Evolutionary conservation across 768 basidiomycete genomes (phyloP).

Genomic region (Auricularia heimuer): DNA sequence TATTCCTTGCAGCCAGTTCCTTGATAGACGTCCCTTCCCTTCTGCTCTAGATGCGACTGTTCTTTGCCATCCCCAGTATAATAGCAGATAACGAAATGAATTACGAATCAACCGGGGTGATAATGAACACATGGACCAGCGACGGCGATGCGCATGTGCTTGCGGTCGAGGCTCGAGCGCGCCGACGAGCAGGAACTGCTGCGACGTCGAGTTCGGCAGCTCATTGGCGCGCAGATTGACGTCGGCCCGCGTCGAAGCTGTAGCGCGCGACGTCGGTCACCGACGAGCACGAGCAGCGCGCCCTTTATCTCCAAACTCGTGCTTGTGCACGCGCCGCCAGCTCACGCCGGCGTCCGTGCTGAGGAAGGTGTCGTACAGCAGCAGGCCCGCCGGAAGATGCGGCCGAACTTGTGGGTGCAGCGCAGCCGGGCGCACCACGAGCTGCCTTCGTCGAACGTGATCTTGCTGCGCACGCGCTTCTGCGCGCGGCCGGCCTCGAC

Average conservation of each 20-base stretch:
- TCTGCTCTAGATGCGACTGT: too few relatives aligned
- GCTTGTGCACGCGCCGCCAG: constrained; percentile 88
- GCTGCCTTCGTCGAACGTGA: constrained; percentile 84
- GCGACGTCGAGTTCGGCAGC: constrained; percentile 88
- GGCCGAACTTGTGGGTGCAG: constrained; percentile 92
- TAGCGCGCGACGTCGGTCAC: constrained; percentile 63
- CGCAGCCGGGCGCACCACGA: constrained; percentile 39
- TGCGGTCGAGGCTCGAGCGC: constrained; percentile 56
- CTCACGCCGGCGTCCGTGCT: constrained; percentile 81
- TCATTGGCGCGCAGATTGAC: constrained; percentile 57
- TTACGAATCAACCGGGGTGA: too few relatives aligned
- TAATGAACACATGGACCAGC: too few relatives aligned
- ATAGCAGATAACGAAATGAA: too few relatives aligned
- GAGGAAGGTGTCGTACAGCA: constrained; percentile 82
- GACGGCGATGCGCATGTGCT: constrained; percentile 52
- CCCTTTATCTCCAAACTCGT: constrained; percentile 91
- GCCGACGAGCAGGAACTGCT: constrained; percentile 88
- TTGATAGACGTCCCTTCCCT: too few relatives aligned
- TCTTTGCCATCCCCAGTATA: too few relatives aligned
- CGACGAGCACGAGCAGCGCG: constrained; percentile 65
- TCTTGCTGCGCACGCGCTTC: constrained; percentile 68
- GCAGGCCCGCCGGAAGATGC: constrained; percentile 72
- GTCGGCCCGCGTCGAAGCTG: constrained; percentile 65
- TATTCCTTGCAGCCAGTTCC: too few relatives aligned
- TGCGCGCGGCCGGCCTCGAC: constrained; percentile 58